Evolutionary conservation across 1,284 basidiomycete genomes (phyloP), one percentile per base, ranked within the genome.

Genomic region (Tilletia horrida): DNA sequence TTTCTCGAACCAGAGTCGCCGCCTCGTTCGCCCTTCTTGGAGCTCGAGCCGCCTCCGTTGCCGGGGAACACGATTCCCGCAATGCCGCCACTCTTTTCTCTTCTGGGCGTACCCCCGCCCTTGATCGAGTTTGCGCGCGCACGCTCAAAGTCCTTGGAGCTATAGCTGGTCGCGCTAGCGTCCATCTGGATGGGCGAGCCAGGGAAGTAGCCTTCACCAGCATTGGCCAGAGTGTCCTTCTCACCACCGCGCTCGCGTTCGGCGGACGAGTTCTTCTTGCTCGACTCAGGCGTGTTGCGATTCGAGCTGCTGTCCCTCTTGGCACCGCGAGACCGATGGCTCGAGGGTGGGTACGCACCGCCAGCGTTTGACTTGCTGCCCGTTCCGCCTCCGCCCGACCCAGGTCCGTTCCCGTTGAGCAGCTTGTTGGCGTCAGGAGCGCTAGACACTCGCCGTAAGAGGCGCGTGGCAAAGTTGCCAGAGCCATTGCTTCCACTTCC

Each of bases 401-500:
- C 70, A 55, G 29, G 65, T 55, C 29, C 65, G 31, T 65, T 72
- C 29, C 76, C 74, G 61, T 86, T 85, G 81, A 95, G 93, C 23
- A 97, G 85, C 50, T 90, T 90, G 82, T 97, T 98, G 61, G 93
- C 90, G 81, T 97, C 97, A 1, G 95, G 95, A 1, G 94, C 94
- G 25, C 93, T 96, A 1, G 94, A 93, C 55, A 97, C 95, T 47
- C 95, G 88, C 63, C 95, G 89, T 47, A 98, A 88, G 83, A 96
- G 93, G 35, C 92, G 88, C 62, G 89, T 86, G 8, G 91, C 90
- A 0, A 69, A 69, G n/a, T 52, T 65, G 21, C 40, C 43, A 21
- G 50, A 35, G 73, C 40, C 18, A 25, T 40, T 43, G 50, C 61
- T 44, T 6, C 57, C 45, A 25, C 44, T 55, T n/a, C 59, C 50